Evolutionary conservation across 176 grass and related monocot genomes (phyloP).

Genomic region (Pharus latifolius): DNA sequence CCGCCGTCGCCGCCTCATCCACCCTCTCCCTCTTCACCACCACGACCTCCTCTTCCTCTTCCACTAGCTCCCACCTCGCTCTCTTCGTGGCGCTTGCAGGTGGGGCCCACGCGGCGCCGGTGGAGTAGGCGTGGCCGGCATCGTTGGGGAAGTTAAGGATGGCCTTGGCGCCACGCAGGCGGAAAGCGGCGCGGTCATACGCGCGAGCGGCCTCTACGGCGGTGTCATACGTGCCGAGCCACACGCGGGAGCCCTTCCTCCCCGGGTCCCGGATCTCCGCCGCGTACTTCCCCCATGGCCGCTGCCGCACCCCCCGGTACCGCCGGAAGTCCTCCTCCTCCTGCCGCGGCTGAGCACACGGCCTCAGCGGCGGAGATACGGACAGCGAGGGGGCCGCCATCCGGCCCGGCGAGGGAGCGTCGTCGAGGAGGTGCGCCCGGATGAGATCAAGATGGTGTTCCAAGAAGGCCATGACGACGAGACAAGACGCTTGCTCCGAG

Average conservation of each 20-base stretch:
- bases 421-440: too few relatives aligned
- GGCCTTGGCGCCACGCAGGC: slow-evolving; percentile 8
- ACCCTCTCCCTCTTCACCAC: background rate
- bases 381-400: too few relatives aligned
- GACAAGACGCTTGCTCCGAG: too few relatives aligned
- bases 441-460: too few relatives aligned
- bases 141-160: too few relatives aligned
- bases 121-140: too few relatives aligned
- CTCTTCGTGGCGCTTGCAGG: background rate
- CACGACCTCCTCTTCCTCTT: background rate
- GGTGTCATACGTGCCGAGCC: slow-evolving; percentile 5
- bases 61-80: background rate
- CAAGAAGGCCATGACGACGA: too few relatives aligned
- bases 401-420: too few relatives aligned
- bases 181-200: slow-evolving; percentile 12
- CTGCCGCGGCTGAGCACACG: background rate
- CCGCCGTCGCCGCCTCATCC: background rate
- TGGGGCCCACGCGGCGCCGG: background rate
- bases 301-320: too few relatives aligned
- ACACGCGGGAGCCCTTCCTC: background rate
- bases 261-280: too few relatives aligned
- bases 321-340: background rate
- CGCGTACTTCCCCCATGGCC: too few relatives aligned
- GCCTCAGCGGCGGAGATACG: background rate
- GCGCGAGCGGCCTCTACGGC: slow-evolving; percentile 2